Base-by-base conservation (phyloP, 78 protist species). In the Goniomonas avonlea region DNA sequence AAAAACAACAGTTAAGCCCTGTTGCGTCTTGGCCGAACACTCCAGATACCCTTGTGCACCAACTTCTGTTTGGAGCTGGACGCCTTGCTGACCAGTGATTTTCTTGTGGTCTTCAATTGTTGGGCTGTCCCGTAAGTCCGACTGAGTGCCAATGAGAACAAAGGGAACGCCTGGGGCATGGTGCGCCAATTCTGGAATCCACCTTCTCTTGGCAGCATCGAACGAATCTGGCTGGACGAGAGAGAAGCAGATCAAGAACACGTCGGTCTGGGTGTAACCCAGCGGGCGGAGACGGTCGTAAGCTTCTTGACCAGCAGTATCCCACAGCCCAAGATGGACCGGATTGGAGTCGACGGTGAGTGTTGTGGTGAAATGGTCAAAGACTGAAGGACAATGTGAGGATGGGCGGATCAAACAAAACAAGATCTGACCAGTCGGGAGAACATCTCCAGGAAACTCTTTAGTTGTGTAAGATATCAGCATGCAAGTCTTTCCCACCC, bases 301-400 rank as follows among this genome's bases (percentile, higher is more conserved):
- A 39, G 90, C 95, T 56, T 96, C 99, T 37, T 63, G 23, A 0
- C 99, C 99, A 23, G 99, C 98, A 23, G 98, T 95, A 50, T 95
- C 98, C 98, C 98, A 95, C 9, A 95, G 77, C 0, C 88, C 90
- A 0, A 80, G 60, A 43, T 73, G 88, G 71, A 89, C 76, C 0
- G 91, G 88, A 60, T 82, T 86, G 20, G 88, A 91, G 63, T 92
- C 96, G 17, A 89, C 91, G 83, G 82, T 85, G 27, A 91, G 93
- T 27, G 85, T 82, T 41, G 95, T 91, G 31, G 66, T 9, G 89
- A 90, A 94, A 61, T 94, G 92, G 71, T 94, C 98, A 40, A 93
- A 94, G 25, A 86, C 84, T 20, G 88, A 85, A 3, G 88, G 84
- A n/a, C 27, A 15, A 8, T n/a, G n/a, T n/a, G n/a, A n/a, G n/a